Percentiles rank a stretch among this genome's conserved stretches.
phyloP scores from a whole-genome alignment of 139 green algal genomes.

The Asterochloris sp. region DNA sequence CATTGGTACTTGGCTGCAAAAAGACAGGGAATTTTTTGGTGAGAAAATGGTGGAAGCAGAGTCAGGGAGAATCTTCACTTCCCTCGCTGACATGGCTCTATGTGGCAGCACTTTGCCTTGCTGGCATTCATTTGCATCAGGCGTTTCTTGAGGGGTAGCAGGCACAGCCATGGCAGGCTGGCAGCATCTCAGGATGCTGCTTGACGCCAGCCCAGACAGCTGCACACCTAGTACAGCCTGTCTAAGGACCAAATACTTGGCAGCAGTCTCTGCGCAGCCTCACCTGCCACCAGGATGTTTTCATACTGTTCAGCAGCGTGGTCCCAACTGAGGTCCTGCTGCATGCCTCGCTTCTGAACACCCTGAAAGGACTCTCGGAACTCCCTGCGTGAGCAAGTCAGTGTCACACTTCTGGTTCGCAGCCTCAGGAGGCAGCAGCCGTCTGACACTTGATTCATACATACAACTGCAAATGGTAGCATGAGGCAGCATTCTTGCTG shows the following conservation, averaged over 20 bases:
- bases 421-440: too few relatives aligned
- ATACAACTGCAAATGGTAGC: too few relatives aligned
- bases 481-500: too few relatives aligned
- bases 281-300: slow-evolving; percentile 79
- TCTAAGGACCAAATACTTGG: slow-evolving; percentile 67
- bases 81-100: too few relatives aligned
- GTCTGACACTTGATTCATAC: too few relatives aligned
- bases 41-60: not conserved
- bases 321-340: slow-evolving; percentile 86
- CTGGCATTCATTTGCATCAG: too few relatives aligned
- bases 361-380: slow-evolving; percentile 59
- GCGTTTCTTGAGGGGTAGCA: too few relatives aligned
- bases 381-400: slow-evolving; percentile 16
- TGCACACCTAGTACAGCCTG: not conserved
- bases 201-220: not conserved
- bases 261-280: too few relatives aligned
- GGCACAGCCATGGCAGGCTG: too few relatives aligned
- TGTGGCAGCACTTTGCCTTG: too few relatives aligned
- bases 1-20: slow-evolving; percentile 17
- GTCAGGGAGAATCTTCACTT: too few relatives aligned
- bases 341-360: slow-evolving; percentile 61
- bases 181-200: not conserved
- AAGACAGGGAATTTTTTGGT: not conserved
- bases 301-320: slow-evolving; percentile 89
- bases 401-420: too few relatives aligned